Conservation (phyloP, 2,329 filamentous ascomycete species). For the Claviceps sorghi region DNA sequence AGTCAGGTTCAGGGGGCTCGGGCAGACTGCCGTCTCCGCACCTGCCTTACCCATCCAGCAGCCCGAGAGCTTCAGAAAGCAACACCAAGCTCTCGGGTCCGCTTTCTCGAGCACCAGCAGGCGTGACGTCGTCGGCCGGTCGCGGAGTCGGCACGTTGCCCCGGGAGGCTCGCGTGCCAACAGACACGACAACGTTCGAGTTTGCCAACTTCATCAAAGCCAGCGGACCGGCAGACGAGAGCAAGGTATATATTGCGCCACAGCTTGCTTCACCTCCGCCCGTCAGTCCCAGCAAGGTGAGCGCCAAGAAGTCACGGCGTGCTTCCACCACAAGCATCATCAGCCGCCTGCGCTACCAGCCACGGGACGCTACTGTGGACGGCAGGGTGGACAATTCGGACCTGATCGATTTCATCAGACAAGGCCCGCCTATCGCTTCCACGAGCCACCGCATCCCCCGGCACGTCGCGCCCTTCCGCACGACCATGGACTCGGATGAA, state of each 20-base stretch:
- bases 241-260: conserved; percentile 20
- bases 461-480: conserved; percentile 70
- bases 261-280: conserved; percentile 16
- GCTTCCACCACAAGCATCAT: conserved; percentile 22
- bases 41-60: conserved; percentile 5
- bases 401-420: conserved; percentile 87
- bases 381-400: conserved; percentile 60
- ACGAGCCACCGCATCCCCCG: conserved; percentile 61
- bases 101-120: conserved; percentile 12
- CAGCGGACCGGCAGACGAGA: conserved; percentile 53
- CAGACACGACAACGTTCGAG: conserved; percentile 63
- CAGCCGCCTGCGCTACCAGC: conserved; percentile 42
- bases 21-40: conserved; percentile 10
- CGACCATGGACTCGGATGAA: conserved; percentile 76
- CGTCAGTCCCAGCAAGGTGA: conserved; percentile 17
- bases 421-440: conserved; percentile 54
- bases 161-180: conserved; percentile 57
- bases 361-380: conserved; percentile 55
- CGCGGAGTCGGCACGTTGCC: conserved; percentile 25
- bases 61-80: conserved; percentile 5
- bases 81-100: conserved; percentile 8
- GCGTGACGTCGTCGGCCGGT: conserved; percentile 9
- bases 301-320: conserved; percentile 25
- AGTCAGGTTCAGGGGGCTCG: conserved; percentile 20
- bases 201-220: conserved; percentile 83